phyloP scores from a whole-genome alignment of 139 green algal genomes.

The Chlorella sp. region DNA sequence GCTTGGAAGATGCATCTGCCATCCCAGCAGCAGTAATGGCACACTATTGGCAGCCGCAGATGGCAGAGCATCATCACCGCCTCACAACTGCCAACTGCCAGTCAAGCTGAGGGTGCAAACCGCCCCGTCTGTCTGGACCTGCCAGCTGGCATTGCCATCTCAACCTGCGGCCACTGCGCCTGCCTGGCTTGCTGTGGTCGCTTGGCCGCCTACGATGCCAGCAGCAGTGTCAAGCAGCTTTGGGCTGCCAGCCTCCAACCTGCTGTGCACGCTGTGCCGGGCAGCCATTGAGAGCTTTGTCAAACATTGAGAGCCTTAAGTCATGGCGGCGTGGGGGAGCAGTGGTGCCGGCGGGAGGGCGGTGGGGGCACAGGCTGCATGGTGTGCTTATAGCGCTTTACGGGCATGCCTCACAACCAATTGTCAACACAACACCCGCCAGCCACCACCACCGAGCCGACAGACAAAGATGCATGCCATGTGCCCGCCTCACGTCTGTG shows the following conservation, averaged over 20 bases:
- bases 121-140: slow-evolving; percentile 25
- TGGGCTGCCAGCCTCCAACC: slow-evolving; percentile 6
- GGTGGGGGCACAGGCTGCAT: too few species aligned
- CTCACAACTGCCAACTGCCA: not conserved
- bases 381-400: too few species aligned
- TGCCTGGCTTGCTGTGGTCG: slow-evolving; percentile 19
- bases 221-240: not conserved
- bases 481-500: too few species aligned
- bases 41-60: not conserved
- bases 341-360: too few species aligned
- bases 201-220: not conserved
- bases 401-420: too few species aligned
- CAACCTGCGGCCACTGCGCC: slow-evolving; percentile 12
- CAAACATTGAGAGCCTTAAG: too few species aligned
- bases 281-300: slow-evolving; percentile 1
- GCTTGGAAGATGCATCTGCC: not conserved
- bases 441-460: too few species aligned
- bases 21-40: not conserved
- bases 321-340: too few species aligned
- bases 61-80: not conserved
- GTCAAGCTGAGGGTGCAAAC: not conserved
- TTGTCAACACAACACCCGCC: too few species aligned
- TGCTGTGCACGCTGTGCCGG: slow-evolving; percentile 34
- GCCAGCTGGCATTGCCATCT: not conserved
- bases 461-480: too few species aligned